Evolutionary conservation across 164 flowering plant species (phyloP), one percentile per base, ranked within the genome.

Genomic region (Piper longum): DNA sequence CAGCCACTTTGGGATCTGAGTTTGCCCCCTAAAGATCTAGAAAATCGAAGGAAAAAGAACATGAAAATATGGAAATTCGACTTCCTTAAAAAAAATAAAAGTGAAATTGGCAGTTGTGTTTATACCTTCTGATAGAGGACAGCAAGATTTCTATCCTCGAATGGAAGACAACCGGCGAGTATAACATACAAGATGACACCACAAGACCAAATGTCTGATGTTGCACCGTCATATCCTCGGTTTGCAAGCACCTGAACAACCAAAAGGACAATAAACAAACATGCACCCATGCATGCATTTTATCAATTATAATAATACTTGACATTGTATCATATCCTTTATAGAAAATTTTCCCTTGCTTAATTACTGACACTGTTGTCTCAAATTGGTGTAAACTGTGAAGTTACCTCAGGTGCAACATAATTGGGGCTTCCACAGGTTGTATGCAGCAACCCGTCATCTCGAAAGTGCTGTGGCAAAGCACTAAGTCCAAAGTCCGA

Each of bases 401-500:
- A 54, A 16, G 54, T 52, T 55, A 76, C 78, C 81, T 95, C 99
- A 4, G 99, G 99, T 4, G 99, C 99, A 76, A 95, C 96, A 71
- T 95, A 95, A 71, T 90, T 85, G 13, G 99, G 99, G 71, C 91
- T 95, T 71, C 99, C 99, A 63, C 99, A 93, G 44, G 96, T 87
- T 66, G 99, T 93, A 72, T 93, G 99, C 62, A 90, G 74, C 61
- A 93, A 79, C 2, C 99, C 97, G 55, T 91, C 99, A 66, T 73
- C 83, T 96, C 88, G 75, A 64, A 88, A 73, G 73, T 95, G 99
- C 60, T 89, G 89, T 60, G 97, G 96, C 66, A 91, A 77, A 64
- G 99, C 99, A 73, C 99, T 95, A 61, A 95, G 88, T 66, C 97
- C 99, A 67, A 95, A 95, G 74, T 95, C 99, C 16, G 95, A 78